Evolutionary conservation across 345 rosid species (phyloP).

Genomic region (Brassica nigra): DNA sequence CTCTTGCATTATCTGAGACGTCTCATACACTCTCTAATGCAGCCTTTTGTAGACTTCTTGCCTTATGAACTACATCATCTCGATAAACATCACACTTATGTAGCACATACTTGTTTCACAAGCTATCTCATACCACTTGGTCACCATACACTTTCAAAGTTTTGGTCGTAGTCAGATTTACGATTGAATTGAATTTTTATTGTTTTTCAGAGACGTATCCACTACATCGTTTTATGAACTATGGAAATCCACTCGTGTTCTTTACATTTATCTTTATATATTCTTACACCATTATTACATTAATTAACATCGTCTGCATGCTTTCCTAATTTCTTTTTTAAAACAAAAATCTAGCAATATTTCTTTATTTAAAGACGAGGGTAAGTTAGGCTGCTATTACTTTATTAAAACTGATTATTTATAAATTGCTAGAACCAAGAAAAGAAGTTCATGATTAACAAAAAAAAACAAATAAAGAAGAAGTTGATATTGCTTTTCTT

Average conservation of each 20-base stretch:
- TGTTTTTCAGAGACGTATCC: no score
- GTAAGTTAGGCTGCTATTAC: slow-evolving; percentile 10
- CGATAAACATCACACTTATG: no score
- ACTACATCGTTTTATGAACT: not conserved
- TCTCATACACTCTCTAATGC: no score
- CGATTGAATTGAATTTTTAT: no score
- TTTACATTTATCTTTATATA: not conserved
- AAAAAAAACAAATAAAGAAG: not conserved
- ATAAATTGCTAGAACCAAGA: not conserved
- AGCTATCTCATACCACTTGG: no score
- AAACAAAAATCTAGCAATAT: not conserved
- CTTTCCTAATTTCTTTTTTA: not conserved
- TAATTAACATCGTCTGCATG: not conserved
- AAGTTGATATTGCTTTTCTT: slow-evolving; percentile 4
- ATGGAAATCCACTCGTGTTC: not conserved
- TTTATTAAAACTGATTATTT: not conserved
- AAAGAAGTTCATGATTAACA: not conserved
- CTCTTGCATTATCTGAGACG: no score
- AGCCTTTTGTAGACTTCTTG: no score
- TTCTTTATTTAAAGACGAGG: not conserved
- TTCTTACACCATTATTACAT: not conserved
- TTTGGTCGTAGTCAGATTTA: no score
- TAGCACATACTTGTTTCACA: no score
- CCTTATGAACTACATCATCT: no score
- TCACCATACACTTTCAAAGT: no score